Evolutionary conservation across 768 basidiomycete species (phyloP).

Genomic region (Tulasnella sp.): DNA sequence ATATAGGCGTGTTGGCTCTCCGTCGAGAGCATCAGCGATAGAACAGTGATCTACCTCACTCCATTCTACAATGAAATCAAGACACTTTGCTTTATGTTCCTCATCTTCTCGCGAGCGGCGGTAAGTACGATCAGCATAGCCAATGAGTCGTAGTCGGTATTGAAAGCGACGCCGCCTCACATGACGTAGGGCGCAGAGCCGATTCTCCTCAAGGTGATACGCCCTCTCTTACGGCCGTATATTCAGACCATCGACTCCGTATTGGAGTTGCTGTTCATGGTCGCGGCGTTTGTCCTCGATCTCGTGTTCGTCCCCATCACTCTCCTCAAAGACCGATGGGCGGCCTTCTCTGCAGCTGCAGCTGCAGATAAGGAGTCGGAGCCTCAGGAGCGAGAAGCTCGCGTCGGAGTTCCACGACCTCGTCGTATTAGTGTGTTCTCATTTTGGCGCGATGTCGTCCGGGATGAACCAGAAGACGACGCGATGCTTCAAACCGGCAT

Average conservation of each 20-base stretch:
- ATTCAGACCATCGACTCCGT: constrained; percentile 58
- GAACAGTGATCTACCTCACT: constrained; percentile 61
- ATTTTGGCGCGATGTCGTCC: constrained; percentile 11
- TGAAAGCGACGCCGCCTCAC: not conserved
- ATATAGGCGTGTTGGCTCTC: constrained; percentile 59
- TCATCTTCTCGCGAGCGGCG: constrained; percentile 21
- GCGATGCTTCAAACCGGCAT: not conserved
- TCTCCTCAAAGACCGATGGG: constrained; percentile 11
- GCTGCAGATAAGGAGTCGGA: not conserved
- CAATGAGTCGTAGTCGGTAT: not conserved
- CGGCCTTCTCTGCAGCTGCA: constrained; percentile 4
- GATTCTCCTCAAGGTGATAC: constrained; percentile 72
- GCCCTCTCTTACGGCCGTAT: constrained; percentile 75
- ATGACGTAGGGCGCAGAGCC: constrained; percentile 72
- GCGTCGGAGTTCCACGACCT: not conserved
- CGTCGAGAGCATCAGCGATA: constrained; percentile 65
- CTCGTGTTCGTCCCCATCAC: not conserved
- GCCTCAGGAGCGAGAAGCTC: not conserved
- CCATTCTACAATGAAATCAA: constrained; percentile 86
- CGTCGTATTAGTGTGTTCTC: constrained; percentile 18
- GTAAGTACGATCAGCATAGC: constrained; percentile 13
- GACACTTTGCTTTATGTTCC: constrained; percentile 53
- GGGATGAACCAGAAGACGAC: not conserved
- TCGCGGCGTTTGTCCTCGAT: constrained; percentile 19
- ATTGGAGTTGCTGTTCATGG: constrained; percentile 45